A percentile compares a stretch with the other conserved stretches of the same genome.
These are phyloP conservation scores for Penicillium occitanis DNA, from an alignment of 2,329 filamentous ascomycete species.

Conservation along the genomic window DNA sequence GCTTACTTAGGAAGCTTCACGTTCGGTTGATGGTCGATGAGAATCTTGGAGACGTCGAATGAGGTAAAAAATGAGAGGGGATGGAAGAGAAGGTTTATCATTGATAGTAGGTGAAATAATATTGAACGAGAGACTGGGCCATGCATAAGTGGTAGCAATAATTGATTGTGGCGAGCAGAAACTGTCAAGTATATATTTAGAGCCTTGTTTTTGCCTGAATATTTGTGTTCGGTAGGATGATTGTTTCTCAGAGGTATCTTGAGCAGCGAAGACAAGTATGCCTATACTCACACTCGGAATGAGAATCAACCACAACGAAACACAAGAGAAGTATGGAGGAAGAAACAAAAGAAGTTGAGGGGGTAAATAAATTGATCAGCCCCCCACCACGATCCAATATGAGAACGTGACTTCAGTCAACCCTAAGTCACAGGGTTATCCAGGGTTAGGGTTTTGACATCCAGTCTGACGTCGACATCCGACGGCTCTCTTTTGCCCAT, in stretches of 20 bases:
- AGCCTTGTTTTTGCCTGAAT: neutral
- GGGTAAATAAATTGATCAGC: neutral
- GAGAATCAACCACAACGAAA: neutral
- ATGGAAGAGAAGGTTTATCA: neutral
- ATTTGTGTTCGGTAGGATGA: neutral
- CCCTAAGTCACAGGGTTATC: neutral
- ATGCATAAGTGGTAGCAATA: neutral
- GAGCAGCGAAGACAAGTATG: neutral
- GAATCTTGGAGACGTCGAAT: neutral
- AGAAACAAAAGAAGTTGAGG: neutral
- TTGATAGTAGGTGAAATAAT: neutral
- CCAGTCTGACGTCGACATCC: neutral
- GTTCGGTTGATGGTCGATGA: neutral
- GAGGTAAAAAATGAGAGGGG: neutral
- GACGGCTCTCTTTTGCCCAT: neutral
- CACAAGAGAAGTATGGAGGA: neutral
- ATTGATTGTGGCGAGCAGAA: neutral
- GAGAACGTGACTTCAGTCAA: constrained; percentile 1
- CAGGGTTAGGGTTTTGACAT: neutral
- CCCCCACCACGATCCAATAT: neutral
- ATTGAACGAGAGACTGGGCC: neutral
- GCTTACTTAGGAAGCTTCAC: neutral
- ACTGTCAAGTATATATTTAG: neutral
- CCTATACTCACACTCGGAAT: neutral
- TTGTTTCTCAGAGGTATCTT: neutral